Base-by-base conservation (phyloP, 2,329 filamentous ascomycete genomes). In the Monascus ruber region DNA sequence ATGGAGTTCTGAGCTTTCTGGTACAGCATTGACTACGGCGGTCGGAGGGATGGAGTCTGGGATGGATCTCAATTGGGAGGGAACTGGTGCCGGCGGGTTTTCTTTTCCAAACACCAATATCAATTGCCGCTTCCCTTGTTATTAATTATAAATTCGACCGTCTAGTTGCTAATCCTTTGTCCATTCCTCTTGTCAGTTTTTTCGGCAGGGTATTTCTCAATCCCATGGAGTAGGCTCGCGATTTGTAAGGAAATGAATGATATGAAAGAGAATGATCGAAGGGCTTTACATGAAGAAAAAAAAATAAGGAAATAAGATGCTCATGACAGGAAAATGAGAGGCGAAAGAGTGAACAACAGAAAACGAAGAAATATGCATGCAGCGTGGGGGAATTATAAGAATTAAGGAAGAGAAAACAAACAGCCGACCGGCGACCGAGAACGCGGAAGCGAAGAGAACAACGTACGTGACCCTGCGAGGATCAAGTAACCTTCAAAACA, bases 401-500 rank as follows among this genome's bases (percentile, higher is more conserved):
- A 26, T 17, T 17, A 17, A 17, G 17, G 17, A 26, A 39, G 40
- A 33, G 39, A 34, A 38, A 34, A 45, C 26, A 47, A 42, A 42
- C 34, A 44, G 50, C 56, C 54, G 53, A 48, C 53, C 53, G 42
- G 54, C 53, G 52, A 56, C 50, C 6, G 29, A 32, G 5, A 24
- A 31, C 10, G 38, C 24, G 29, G 33, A 36, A 43, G 27, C 38
- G 37, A 31, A 41, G 25, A 38, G 24, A 43, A 41, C 33, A 42
- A 17, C 17, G 17, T 17, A 17, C 17, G 17, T 17, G 17, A 17
- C 17, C 17, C 17, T 17, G 17, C 2, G 17, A 10, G 37, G n/a
- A 32, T 45, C 41, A 53, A 24, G 45, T 51, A 35, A 64, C 62
- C 32, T 60, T 57, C 47, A 66, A 49, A 26, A 65, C 61, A 1